Base-by-base conservation (phyloP, 169 alveolate genomes). In the Ichthyophthirius multifiliis region DNA sequence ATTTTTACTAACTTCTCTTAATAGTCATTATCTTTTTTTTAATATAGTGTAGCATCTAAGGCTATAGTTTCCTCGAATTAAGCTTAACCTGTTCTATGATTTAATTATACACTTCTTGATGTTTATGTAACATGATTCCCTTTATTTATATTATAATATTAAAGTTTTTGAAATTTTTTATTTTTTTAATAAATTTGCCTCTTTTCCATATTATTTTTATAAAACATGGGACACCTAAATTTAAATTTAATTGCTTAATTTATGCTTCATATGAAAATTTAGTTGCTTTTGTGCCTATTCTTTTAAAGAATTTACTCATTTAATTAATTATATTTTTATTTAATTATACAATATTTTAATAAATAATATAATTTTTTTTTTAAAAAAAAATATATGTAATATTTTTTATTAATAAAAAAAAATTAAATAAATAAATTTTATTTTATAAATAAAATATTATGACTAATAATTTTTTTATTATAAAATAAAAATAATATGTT, bases 281-380 rank as follows among this genome's bases (percentile, higher is more conserved):
- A 55, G 71, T 55, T 0, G 71, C 71, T 27, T 55, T 55, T 20
- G 71, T 55, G 12, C 71, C 71, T 15, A 55, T 55, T 55, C 71
- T 55, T 27, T 55, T 55, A 55, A 55, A 55, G 64, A 55, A 47
- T 55, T 27, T 63, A 35, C 34, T 64, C 62, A 65, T 41, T n/a
- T 34, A 37, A 79, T n/a, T 43, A 10, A 16, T 39, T 16, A 31
- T 34, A 34, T 0, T 81, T 31, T 44, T 32, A n/a, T n/a, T n/a
- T n/a, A n/a, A n/a, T n/a, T n/a, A n/a, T n/a, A n/a, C n/a, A n/a
- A n/a, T n/a, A n/a, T n/a, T n/a, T n/a, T n/a, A n/a, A n/a, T n/a
- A n/a, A n/a, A n/a, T n/a, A n/a, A n/a, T n/a, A n/a, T n/a, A n/a
- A n/a, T n/a, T n/a, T n/a, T n/a, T n/a, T n/a, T n/a, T n/a, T n/a